Evolutionary conservation across 352 stramenopile genomes (phyloP).

Genomic region (Globisporangium spiculum): DNA sequence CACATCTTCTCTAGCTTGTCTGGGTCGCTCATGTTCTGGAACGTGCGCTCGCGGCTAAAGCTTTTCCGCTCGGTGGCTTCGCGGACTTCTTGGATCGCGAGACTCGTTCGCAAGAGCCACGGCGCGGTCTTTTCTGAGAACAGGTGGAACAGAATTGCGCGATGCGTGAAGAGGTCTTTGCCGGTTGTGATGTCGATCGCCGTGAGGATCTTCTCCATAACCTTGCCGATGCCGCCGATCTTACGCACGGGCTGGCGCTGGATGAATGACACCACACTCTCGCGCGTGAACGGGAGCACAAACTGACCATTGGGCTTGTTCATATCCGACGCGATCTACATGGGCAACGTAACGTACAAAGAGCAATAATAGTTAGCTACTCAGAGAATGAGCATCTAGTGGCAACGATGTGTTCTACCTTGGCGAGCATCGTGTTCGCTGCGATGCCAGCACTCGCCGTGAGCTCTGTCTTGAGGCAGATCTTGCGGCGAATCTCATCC

Average conservation of each 20-base stretch:
- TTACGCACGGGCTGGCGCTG: slow-evolving; percentile 87
- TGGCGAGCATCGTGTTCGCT: slow-evolving; percentile 91
- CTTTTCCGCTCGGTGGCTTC: slow-evolving; percentile 69
- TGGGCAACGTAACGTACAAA: slow-evolving; percentile 1
- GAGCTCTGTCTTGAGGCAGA: slow-evolving; percentile 86
- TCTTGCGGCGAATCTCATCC: slow-evolving; percentile 77
- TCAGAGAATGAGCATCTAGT: not conserved
- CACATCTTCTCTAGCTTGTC: slow-evolving; percentile 58
- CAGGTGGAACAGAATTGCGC: slow-evolving; percentile 57
- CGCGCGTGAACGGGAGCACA: slow-evolving; percentile 77
- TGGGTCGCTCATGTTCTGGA: slow-evolving; percentile 40
- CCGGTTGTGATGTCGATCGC: slow-evolving; percentile 86
- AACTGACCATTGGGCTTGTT: slow-evolving; percentile 98
- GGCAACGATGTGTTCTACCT: slow-evolving; percentile 40
- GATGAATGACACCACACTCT: slow-evolving; percentile 88
- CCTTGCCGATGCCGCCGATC: slow-evolving; percentile 94
- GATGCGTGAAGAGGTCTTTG: slow-evolving; percentile 63
- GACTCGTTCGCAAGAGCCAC: slow-evolving; percentile 70
- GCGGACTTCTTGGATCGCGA: slow-evolving; percentile 53
- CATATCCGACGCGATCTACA: slow-evolving; percentile 91
- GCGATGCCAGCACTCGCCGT: slow-evolving; percentile 93
- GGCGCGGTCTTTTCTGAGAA: slow-evolving; percentile 64
- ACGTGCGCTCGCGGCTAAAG: slow-evolving; percentile 77
- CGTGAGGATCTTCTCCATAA: slow-evolving; percentile 92
- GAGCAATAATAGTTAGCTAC: not conserved